Percentiles rank a stretch among this genome's conserved stretches.
Evolutionary conservation across 2,329 filamentous ascomycete genomes (phyloP).

Genomic region (Xylaria hypoxylon): DNA sequence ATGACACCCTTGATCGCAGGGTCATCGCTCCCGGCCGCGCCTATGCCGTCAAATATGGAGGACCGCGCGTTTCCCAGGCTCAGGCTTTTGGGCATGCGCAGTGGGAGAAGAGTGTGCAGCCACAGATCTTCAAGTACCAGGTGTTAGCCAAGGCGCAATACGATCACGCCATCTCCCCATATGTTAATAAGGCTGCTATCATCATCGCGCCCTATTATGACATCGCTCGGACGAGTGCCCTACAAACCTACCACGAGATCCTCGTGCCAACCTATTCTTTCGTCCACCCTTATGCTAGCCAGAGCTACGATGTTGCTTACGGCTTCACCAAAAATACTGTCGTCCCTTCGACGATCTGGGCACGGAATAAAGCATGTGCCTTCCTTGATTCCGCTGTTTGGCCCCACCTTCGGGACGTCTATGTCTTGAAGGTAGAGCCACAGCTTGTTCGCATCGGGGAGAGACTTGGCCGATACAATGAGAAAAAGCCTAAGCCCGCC

Average conservation of each 20-base stretch:
- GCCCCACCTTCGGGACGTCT: slow-evolving; percentile 83
- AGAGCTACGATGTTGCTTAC: slow-evolving; percentile 74
- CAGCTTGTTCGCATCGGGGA: slow-evolving; percentile 93
- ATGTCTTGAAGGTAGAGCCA: slow-evolving; percentile 93
- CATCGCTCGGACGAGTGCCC: slow-evolving; percentile 69
- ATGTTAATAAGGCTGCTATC: slow-evolving; percentile 72
- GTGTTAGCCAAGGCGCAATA: slow-evolving; percentile 73
- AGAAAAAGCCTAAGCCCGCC: slow-evolving; percentile 54
- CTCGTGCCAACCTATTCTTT: slow-evolving; percentile 80
- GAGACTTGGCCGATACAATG: slow-evolving; percentile 81
- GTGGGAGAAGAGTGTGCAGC: slow-evolving; percentile 83
- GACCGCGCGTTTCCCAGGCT: slow-evolving; percentile 76
- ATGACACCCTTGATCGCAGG: slow-evolving; percentile 68
- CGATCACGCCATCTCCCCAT: slow-evolving; percentile 75
- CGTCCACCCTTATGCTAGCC: slow-evolving; percentile 78
- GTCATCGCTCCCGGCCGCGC: slow-evolving; percentile 76
- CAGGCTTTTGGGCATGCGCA: slow-evolving; percentile 74
- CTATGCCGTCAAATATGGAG: slow-evolving; percentile 78
- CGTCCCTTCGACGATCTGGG: slow-evolving; percentile 77
- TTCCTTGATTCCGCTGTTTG: slow-evolving; percentile 83
- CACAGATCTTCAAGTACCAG: slow-evolving; percentile 76
- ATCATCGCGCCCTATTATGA: slow-evolving; percentile 78
- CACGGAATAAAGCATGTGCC: slow-evolving; percentile 73
- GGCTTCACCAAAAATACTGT: slow-evolving; percentile 75
- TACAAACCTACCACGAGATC: slow-evolving; percentile 77